Conservation (phyloP, 2,329 filamentous ascomycete species). For the Cyclaneusma minus region DNA sequence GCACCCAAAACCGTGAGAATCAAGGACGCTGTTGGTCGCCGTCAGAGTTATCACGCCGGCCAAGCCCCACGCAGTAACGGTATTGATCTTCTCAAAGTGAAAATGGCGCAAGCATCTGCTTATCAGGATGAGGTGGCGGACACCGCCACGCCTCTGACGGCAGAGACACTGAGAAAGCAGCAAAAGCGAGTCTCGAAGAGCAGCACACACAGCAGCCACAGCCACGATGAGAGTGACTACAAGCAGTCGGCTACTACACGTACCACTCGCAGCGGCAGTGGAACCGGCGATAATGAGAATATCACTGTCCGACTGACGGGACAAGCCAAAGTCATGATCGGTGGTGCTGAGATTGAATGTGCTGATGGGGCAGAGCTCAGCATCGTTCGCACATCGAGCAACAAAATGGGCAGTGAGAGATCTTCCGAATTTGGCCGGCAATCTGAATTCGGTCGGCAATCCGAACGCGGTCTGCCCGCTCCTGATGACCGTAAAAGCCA, state of each 20-base stretch:
- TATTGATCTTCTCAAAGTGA: slow-evolving; percentile 25
- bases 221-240: slow-evolving; percentile 48
- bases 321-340: slow-evolving; percentile 37
- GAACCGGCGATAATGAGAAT: slow-evolving; percentile 38
- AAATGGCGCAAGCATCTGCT: slow-evolving; percentile 25
- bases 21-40: slow-evolving; percentile 10
- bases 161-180: slow-evolving; percentile 31
- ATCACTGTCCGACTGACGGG: slow-evolving; percentile 45
- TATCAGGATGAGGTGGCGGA: slow-evolving; percentile 39
- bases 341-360: slow-evolving; percentile 41
- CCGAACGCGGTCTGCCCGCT: no score
- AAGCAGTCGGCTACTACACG: slow-evolving; percentile 44
- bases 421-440: no score
- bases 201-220: slow-evolving; percentile 39
- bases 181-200: slow-evolving; percentile 29
- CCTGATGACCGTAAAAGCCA: no score
- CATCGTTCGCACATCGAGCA: slow-evolving; percentile 25
- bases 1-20: slow-evolving; percentile 13
- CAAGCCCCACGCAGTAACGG: slow-evolving; percentile 7
- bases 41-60: slow-evolving; percentile 13
- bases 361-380: slow-evolving; percentile 44
- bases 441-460: no score
- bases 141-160: slow-evolving; percentile 32
- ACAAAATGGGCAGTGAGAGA: slow-evolving; percentile 32
- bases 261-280: slow-evolving; percentile 27